phyloP scores from a whole-genome alignment of 305 asterid genomes.

The Ilex paraguariensis region DNA sequence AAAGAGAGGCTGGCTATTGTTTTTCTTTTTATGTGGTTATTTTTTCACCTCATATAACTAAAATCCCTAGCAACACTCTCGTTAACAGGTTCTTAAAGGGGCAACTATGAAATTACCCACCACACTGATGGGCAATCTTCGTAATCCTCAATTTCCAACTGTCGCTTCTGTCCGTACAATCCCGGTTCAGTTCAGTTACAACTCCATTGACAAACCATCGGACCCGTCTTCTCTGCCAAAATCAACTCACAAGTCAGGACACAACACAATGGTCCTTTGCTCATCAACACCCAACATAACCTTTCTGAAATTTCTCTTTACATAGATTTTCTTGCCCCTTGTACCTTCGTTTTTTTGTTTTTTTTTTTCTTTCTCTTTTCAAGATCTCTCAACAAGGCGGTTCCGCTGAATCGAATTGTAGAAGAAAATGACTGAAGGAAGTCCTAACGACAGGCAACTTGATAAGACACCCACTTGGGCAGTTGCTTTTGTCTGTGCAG shows the following conservation, averaged over 20 bases:
- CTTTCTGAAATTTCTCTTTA: no score
- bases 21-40: constrained; percentile 4
- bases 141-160: background rate
- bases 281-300: background rate
- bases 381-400: background rate
- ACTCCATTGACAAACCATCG: constrained; percentile 3
- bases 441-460: constrained; percentile 30
- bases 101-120: constrained; percentile 10
- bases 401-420: background rate
- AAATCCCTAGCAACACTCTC: constrained; percentile 24
- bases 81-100: constrained; percentile 21
- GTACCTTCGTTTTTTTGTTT: constrained; percentile 3
- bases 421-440: constrained; percentile 18
- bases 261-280: no score
- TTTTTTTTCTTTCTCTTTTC: constrained; percentile 4
- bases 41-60: constrained; percentile 8
- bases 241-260: no score
- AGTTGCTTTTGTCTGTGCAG: constrained; percentile 42
- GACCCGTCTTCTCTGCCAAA: constrained; percentile 14
- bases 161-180: constrained; percentile 26
- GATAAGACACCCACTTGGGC: constrained; percentile 68
- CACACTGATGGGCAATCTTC: background rate
- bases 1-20: background rate
- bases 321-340: no score
- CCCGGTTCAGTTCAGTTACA: constrained; percentile 27